Conservation (phyloP, 108 stramenopile genomes). For the Discostella pseudostelligera region DNA sequence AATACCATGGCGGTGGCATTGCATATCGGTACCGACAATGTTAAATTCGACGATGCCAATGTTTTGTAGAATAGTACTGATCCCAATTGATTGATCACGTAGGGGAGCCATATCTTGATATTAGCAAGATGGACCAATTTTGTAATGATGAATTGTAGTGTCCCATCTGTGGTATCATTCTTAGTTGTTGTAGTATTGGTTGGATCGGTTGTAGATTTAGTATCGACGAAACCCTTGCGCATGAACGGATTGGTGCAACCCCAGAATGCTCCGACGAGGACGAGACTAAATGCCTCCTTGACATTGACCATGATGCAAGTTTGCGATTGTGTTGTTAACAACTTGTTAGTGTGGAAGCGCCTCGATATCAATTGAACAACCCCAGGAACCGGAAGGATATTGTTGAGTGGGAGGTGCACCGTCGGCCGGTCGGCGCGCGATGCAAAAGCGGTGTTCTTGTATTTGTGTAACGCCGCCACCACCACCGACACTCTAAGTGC, state of each 20-base stretch:
- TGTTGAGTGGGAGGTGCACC: no score
- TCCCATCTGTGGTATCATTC: constrained; percentile 1
- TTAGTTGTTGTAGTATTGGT: neutral
- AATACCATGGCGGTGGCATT: constrained; percentile 83
- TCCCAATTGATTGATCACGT: constrained; percentile 76
- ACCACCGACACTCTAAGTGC: no score
- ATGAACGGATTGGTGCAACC: constrained; percentile 87
- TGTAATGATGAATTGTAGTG: constrained; percentile 19
- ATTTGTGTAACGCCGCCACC: no score
- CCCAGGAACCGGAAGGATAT: no score
- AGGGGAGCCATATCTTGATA: constrained; percentile 71
- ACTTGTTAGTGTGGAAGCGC: no score
- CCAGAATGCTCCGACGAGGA: constrained; percentile 79
- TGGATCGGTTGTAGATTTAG: constrained; percentile 12
- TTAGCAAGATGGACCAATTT: constrained; percentile 44
- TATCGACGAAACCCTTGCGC: constrained; percentile 55
- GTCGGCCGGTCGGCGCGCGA: no score
- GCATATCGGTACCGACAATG: constrained; percentile 74
- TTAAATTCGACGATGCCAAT: constrained; percentile 69
- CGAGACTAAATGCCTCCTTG: constrained; percentile 46
- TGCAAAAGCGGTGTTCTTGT: no score
- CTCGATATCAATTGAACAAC: no score
- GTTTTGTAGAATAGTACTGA: constrained; percentile 75
- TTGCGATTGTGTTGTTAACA: no score
- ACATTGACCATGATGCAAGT: constrained; percentile 18